Conservation (phyloP, 805 yeast genomes). For the Starmerella apicola region DNA sequence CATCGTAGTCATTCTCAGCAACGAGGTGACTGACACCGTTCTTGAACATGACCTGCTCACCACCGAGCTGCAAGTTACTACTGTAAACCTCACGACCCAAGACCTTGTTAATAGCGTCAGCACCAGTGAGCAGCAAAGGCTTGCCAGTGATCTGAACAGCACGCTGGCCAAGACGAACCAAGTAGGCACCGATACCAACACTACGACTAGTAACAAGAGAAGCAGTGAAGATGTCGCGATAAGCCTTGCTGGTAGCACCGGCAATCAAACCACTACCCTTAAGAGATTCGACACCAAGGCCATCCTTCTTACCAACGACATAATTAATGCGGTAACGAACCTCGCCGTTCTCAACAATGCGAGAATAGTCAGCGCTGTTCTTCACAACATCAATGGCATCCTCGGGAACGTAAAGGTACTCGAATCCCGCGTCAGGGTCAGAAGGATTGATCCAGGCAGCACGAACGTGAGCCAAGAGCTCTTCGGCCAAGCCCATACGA, state of each 20-base stretch:
- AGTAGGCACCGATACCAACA: slow-evolving; percentile 98
- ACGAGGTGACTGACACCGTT: slow-evolving; percentile 98
- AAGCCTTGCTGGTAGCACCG: slow-evolving; percentile 96
- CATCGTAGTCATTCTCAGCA: slow-evolving; percentile 92
- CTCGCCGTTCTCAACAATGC: slow-evolving; percentile 72
- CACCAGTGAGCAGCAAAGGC: slow-evolving; percentile 97
- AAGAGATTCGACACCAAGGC: slow-evolving; percentile 96
- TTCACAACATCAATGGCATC: slow-evolving; percentile 46
- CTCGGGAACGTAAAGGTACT: slow-evolving; percentile 67
- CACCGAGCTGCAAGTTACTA: slow-evolving; percentile 95
- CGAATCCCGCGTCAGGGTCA: slow-evolving; percentile 75
- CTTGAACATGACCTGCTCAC: slow-evolving; percentile 96
- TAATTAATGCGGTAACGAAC: slow-evolving; percentile 70
- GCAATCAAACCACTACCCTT: slow-evolving; percentile 98
- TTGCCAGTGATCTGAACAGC: slow-evolving; percentile 98
- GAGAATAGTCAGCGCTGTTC: slow-evolving; percentile 26
- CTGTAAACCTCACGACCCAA: slow-evolving; percentile 95
- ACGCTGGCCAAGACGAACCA: slow-evolving; percentile 97
- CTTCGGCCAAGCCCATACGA: slow-evolving; percentile 96
- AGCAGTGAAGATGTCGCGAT: slow-evolving; percentile 91
- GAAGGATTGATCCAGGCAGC: slow-evolving; percentile 83
- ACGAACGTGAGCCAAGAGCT: slow-evolving; percentile 72
- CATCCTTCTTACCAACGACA: slow-evolving; percentile 87
- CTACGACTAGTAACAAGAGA: slow-evolving; percentile 99
- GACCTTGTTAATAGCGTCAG: slow-evolving; percentile 94